A percentile compares a stretch with the other conserved stretches of the same genome.
phyloP scores from a whole-genome alignment of 306 rosid genomes.

The Luffa aegyptiaca region DNA sequence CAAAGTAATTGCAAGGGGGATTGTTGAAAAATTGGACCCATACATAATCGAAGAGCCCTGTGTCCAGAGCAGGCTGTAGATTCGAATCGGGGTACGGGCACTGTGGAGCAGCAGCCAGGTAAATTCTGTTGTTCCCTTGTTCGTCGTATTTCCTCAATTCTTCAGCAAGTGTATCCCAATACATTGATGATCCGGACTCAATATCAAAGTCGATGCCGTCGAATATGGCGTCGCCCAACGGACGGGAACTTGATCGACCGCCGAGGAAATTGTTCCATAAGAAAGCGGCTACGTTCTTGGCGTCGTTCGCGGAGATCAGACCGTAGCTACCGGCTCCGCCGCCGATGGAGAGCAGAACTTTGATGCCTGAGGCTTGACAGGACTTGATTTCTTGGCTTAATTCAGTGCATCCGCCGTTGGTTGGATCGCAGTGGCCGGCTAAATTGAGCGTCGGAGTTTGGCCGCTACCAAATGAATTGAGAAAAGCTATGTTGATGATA shows the following conservation, averaged over 20 bases:
- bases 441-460: too few relatives aligned
- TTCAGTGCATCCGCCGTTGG: too few relatives aligned
- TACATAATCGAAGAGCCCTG: slow-evolving; percentile 13
- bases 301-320: neutral
- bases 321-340: neutral
- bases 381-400: neutral
- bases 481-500: too few relatives aligned
- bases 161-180: neutral
- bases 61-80: neutral
- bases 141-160: neutral
- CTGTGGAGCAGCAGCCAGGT: slow-evolving; percentile 11
- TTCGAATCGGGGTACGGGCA: neutral
- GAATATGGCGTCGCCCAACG: slow-evolving; percentile 4
- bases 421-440: too few relatives aligned
- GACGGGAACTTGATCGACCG: neutral
- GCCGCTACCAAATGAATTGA: too few relatives aligned
- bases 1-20: neutral
- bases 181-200: neutral
- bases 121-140: slow-evolving; percentile 6
- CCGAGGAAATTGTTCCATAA: slow-evolving; percentile 7
- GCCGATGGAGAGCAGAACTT: neutral
- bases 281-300: neutral
- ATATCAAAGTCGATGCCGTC: slow-evolving; percentile 9
- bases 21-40: slow-evolving; percentile 14
- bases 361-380: slow-evolving; percentile 13